A percentile compares a stretch with the other conserved stretches of the same genome.
phyloP scores from a whole-genome alignment of 139 green algal genomes.

The Coelastrella sp. region DNA sequence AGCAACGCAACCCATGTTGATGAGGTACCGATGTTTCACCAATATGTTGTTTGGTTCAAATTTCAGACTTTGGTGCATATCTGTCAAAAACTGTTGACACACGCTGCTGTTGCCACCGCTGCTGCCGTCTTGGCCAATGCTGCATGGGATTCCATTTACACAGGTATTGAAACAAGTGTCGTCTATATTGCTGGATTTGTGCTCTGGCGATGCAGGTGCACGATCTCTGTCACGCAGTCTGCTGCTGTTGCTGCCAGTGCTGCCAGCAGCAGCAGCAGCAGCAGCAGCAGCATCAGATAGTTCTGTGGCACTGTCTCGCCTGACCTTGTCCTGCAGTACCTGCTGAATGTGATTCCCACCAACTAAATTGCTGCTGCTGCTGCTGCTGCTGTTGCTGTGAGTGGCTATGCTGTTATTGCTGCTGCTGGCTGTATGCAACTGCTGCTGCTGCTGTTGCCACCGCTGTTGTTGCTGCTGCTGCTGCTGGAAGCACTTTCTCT shows the following conservation, averaged over 20 bases:
- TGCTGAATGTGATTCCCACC: too few species aligned
- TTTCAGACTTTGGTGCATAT: too few species aligned
- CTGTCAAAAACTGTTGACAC: too few species aligned
- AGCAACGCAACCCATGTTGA: too few species aligned
- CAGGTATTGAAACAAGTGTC: too few species aligned
- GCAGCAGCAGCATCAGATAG: constrained; percentile 23
- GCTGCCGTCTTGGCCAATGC: too few species aligned
- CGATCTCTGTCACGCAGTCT: too few species aligned
- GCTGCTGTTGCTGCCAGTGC: background rate
- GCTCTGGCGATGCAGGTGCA: background rate
- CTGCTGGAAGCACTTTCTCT: background rate
- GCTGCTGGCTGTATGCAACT: background rate
- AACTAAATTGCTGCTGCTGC: background rate
- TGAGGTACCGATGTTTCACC: background rate
- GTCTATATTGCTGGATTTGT: too few species aligned
- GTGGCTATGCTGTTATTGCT: background rate
- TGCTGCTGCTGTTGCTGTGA: background rate
- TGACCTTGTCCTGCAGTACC: background rate
- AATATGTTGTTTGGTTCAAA: background rate
- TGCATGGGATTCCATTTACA: too few species aligned
- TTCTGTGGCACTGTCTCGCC: background rate
- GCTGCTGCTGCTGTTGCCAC: background rate
- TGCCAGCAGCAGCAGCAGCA: background rate
- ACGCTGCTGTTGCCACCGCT: too few species aligned
- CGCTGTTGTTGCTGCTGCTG: background rate